Conservation (phyloP, 768 basidiomycete genomes). For the Hebeloma cylindrosporum region DNA sequence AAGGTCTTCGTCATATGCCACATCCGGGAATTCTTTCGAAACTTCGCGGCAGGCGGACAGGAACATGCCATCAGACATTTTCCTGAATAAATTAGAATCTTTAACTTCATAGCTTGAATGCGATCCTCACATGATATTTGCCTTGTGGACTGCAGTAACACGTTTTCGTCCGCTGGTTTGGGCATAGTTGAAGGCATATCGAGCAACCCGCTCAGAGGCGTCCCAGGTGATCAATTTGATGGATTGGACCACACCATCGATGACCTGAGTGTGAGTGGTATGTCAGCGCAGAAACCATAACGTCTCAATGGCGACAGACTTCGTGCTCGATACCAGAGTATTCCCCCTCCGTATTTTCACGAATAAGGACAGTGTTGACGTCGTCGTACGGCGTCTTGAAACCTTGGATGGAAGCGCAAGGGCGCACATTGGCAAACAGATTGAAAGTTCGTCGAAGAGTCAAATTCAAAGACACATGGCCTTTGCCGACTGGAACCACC, state of each 20-base stretch:
- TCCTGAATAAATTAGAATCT: slow-evolving; percentile 51
- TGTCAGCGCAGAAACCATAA: not conserved
- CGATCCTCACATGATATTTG: slow-evolving; percentile 88
- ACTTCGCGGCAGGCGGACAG: slow-evolving; percentile 95
- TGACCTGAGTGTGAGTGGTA: slow-evolving; percentile 53
- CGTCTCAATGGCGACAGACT: slow-evolving; percentile 43
- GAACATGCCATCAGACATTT: slow-evolving; percentile 99
- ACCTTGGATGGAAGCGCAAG: slow-evolving; percentile 92
- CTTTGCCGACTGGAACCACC: slow-evolving; percentile 80
- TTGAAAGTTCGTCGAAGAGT: slow-evolving; percentile 97
- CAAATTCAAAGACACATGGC: slow-evolving; percentile 96
- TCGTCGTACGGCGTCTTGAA: slow-evolving; percentile 99
- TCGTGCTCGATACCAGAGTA: slow-evolving; percentile 99
- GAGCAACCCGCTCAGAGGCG: slow-evolving; percentile 96
- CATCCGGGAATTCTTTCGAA: slow-evolving; percentile 91
- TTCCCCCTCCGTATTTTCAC: slow-evolving; percentile 99
- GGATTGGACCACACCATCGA: slow-evolving; percentile 98
- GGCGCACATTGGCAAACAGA: slow-evolving; percentile 97
- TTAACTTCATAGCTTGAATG: not conserved
- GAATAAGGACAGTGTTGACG: slow-evolving; percentile 96
- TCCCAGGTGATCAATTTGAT: slow-evolving; percentile 99
- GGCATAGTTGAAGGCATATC: slow-evolving; percentile 99
- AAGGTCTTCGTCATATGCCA: slow-evolving; percentile 95
- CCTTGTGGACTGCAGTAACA: slow-evolving; percentile 99
- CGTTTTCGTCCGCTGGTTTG: slow-evolving; percentile 80